Base-by-base conservation (phyloP, 2,329 filamentous ascomycete species). In the Ustulina deusta region DNA sequence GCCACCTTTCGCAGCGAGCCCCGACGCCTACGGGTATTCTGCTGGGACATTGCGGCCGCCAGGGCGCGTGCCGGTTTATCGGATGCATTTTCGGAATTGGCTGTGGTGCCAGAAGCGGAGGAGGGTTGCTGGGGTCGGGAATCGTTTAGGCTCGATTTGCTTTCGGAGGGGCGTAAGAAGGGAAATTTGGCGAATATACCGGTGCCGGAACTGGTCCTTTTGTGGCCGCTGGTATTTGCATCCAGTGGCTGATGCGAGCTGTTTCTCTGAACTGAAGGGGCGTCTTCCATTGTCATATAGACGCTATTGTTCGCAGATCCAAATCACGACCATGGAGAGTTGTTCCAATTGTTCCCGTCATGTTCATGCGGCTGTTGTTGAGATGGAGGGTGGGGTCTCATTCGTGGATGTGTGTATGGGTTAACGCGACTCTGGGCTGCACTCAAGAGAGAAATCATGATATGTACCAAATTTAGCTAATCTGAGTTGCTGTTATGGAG, bases 1-100 rank as follows among this genome's bases (percentile, higher is more conserved):
- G 93, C 94, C 11, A 93, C 93, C 80, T 97, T 97, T 67, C 94
- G 88, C 78, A 97, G 83, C 11, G 94, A 97, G 3, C 93, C 94
- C 77, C 92, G 92, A 67, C 94, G 88, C 74, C 90, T 90, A 63
- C 93, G 85, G 54, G 88, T 88, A 77, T 82, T 86, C 69, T 83
- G 85, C 64, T 78, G 77, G 29, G 76, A 75, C 49, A 77, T 71
- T 38, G 73, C 77, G 66, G 73, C 76, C 60, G 75, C 76, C 42
- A 78, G 75, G 10, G 74, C 76, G 65, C 76, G 78, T 29, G 75
- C 72, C 5, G 76, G 75, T 52, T 61, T 71, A 63, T 49, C 65
- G 38, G 74, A 61, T 64, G 63, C 67, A 66, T 70, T 61, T 9
- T 63, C 57, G 25, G 60, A 29, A 15, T 25, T 54, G 49, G 13